Base-by-base conservation (phyloP, 768 basidiomycete genomes). In the Auricularia cornea region DNA sequence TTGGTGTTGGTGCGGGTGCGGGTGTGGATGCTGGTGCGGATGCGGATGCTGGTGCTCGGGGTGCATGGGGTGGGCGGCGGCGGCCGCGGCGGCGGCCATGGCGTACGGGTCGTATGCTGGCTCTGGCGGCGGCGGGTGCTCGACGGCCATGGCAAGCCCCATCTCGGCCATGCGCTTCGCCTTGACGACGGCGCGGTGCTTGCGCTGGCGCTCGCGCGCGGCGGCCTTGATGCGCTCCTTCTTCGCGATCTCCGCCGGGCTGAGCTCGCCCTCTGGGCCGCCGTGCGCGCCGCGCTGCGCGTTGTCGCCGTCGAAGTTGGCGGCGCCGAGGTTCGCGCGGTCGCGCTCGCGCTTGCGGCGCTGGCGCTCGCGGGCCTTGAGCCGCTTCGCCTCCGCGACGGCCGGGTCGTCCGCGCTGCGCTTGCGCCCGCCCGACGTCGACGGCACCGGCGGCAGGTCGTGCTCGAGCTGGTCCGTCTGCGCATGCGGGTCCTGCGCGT, bases 301-400 rank as follows among this genome's bases (percentile, higher is more conserved):
- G 62, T 35, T 23, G 61, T 60, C 60, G 28, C 51, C 33, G 33
- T 44, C 26, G 62, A 51, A 30, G 61, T 62, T 51, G 28, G 56
- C 33, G 33, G 59, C 26, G 59, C 26, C 54, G 60, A 48, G 10
- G 28, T 52, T 41, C 57, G 78, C 77, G 57, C 81, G 76, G 74
- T 81, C 81, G 69, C 89, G 83, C 76, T 91, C 91, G 59, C 91
- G 85, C 73, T 93, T 93, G 66, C 89, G 74, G 57, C 91, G 83
- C 72, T 93, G 91, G 65, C 91, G 80, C 73, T 92, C 91, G 48
- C 92, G 89, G 1, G 91, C 91, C 73, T 92, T 92, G 80, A 90
- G 89, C 68, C 91, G 83, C 72, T 92, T 92, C 68, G 83, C 79
- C 67, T 84, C 79, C 75, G 90, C 88, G 63, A 84, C 82, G 12